Evolutionary conservation across 2,329 filamentous ascomycete species (phyloP).

Genomic region (Neofusicoccum ribis): DNA sequence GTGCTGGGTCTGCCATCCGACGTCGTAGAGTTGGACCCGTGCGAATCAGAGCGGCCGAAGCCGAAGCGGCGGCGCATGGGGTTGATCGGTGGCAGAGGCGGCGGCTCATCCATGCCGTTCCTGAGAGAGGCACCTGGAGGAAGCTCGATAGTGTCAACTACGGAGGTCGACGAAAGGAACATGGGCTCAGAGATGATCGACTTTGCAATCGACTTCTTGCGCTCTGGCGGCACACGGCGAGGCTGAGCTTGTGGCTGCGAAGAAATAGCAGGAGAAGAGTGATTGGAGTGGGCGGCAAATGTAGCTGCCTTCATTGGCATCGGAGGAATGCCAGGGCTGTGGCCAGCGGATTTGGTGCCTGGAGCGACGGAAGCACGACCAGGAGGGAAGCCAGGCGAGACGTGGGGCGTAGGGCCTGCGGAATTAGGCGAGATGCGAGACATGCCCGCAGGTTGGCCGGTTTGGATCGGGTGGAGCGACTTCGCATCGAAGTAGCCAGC

Average conservation of each 20-base stretch:
- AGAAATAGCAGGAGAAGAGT: conserved; percentile 21
- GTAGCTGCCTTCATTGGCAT: conserved; percentile 13
- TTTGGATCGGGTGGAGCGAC: conserved; percentile 37
- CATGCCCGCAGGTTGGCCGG: conserved; percentile 21
- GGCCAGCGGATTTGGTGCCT: conserved; percentile 1
- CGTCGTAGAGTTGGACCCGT: conserved; percentile 23
- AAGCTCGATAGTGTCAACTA: conserved; percentile 59
- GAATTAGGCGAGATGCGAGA: neutral
- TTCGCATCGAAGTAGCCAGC: conserved; percentile 36
- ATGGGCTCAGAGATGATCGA: conserved; percentile 62
- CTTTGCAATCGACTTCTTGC: conserved; percentile 62
- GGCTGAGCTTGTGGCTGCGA: conserved; percentile 24
- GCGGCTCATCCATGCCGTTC: conserved; percentile 51
- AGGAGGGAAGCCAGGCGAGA: conserved; percentile 23
- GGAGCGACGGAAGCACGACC: conserved; percentile 27
- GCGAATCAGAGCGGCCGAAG: conserved; percentile 40
- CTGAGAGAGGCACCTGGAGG: conserved; percentile 56
- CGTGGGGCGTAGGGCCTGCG: neutral
- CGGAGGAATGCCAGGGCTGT: conserved; percentile 21
- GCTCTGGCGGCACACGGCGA: conserved; percentile 29
- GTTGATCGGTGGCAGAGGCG: conserved; percentile 61
- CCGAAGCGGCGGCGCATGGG: conserved; percentile 56
- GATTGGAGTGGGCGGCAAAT: conserved; percentile 30
- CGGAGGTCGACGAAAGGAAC: conserved; percentile 56
- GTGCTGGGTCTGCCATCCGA: conserved; percentile 17